phyloP scores from a whole-genome alignment of 202 grass and related monocot species.

The Carex arenaria region DNA sequence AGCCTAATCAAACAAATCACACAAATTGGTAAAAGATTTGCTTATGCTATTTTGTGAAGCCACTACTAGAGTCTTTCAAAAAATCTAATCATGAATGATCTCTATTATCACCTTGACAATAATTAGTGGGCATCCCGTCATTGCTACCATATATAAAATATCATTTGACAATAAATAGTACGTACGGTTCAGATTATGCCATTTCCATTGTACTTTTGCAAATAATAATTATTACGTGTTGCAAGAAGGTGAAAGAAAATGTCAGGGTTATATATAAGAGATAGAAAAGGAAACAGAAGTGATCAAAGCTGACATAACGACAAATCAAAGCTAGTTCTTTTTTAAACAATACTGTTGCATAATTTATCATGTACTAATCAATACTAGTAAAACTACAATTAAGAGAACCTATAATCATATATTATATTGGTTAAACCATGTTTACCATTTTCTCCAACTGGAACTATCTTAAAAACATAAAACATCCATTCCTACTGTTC shows the following conservation, averaged over 20 bases:
- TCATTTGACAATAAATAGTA: not conserved
- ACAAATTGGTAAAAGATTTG: not conserved
- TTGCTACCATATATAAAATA: not conserved
- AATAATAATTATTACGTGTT: not conserved
- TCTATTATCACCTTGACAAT: conserved; percentile 1
- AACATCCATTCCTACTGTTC: not conserved
- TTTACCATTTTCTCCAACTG: not conserved
- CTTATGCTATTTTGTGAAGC: conserved; percentile 1
- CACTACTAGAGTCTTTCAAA: conserved; percentile 10
- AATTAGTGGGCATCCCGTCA: conserved; percentile 16
- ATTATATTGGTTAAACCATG: not conserved
- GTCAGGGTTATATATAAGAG: not conserved
- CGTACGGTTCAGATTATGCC: no score
- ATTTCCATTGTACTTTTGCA: not conserved
- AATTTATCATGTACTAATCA: not conserved
- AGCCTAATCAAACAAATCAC: conserved; percentile 15
- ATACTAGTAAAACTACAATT: not conserved
- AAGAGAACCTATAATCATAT: not conserved
- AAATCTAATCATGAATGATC: conserved; percentile 14
- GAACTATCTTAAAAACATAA: not conserved
- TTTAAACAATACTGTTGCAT: not conserved
- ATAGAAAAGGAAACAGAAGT: not conserved
- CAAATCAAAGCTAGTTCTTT: not conserved
- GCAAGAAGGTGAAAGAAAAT: not conserved
- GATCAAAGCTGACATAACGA: not conserved